Evolutionary conservation across 805 yeast genomes (phyloP).

Genomic region (Sugiyamaella valdiviana): DNA sequence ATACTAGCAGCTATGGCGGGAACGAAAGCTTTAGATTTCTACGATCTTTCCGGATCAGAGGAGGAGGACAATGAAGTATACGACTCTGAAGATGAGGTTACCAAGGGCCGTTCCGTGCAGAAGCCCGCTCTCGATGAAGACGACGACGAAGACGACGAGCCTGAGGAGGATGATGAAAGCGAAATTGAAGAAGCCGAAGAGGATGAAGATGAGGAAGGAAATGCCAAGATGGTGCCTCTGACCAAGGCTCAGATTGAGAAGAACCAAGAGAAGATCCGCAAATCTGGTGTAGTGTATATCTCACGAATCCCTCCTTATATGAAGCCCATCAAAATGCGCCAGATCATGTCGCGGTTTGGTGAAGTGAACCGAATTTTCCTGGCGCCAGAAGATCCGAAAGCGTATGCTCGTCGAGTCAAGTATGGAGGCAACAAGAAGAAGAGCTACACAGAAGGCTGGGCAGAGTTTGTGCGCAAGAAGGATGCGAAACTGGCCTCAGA

Average conservation of each 20-base stretch:
- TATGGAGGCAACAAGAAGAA: slow-evolving; percentile 89
- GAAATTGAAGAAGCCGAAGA: slow-evolving; percentile 14
- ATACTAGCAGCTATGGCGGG: neutral
- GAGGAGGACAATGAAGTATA: neutral
- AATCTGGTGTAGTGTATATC: slow-evolving; percentile 88
- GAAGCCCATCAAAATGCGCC: slow-evolving; percentile 89
- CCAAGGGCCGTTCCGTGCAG: neutral
- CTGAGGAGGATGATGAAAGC: slow-evolving; percentile 2
- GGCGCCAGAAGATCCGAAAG: slow-evolving; percentile 72
- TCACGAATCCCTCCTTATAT: slow-evolving; percentile 92
- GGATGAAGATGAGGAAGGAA: slow-evolving; percentile 4
- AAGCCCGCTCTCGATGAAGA: neutral
- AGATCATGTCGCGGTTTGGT: slow-evolving; percentile 76
- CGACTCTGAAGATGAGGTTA: slow-evolving; percentile 4
- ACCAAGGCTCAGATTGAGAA: slow-evolving; percentile 32
- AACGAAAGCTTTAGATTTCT: slow-evolving; percentile 12
- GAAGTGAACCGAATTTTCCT: slow-evolving; percentile 78
- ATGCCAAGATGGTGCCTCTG: slow-evolving; percentile 21
- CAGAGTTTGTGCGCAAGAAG: slow-evolving; percentile 73
- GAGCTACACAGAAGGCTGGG: slow-evolving; percentile 94
- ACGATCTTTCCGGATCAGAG: slow-evolving; percentile 1
- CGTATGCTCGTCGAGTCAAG: slow-evolving; percentile 61
- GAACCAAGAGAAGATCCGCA: slow-evolving; percentile 44
- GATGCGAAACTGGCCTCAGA: slow-evolving; percentile 85
- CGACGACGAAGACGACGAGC: slow-evolving; percentile 6